Evolutionary conservation across 2,329 filamentous ascomycete genomes (phyloP), one percentile per base, ranked within the genome.

Genomic region (Xylariaceae sp.): DNA sequence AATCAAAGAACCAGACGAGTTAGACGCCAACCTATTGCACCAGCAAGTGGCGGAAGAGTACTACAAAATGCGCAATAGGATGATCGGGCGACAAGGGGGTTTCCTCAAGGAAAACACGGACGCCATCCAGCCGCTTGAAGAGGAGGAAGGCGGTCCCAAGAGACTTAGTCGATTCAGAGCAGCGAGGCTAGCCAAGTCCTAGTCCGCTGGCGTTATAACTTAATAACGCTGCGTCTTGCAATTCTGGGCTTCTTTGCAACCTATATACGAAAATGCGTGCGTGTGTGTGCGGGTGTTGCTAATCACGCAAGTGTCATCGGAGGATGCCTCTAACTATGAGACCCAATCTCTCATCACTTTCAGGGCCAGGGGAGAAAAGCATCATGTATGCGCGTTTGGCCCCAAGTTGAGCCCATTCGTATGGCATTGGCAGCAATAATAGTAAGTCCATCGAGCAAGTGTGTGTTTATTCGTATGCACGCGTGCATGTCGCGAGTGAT

Each of bases 1-100:
- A 30, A 61, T 68, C 6, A 65, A 58, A 42, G 70, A 72, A 57
- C 81, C 83, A 0, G 81, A 88, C 61, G 85, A 88, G 60, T 76
- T 92, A 40, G 87, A 96, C 62, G 82, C 87, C 4, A 77, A 83
- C 26, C 74, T 91, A 32, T 76, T 92, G 49, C 80, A 87, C 51
- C 84, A 88, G 59, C 87, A 95, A 69, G 84, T 95, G 11, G 86
- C 88, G 6, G 81, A 83, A 39, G 88, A 95, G 67, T 95, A 95
- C 70, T 87, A 95, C 69, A 84, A 83, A 44, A 78, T 89, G 70
- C 86, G 92, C 26, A 95, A 91, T 68, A 83, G 81, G 65, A 85
- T 95, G 71, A 91, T 96, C 51, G 84, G 90, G 62, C 81, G 85
- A 63, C 84, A 94, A 64, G 91, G 91, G 50, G 91, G 91, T 2